Base-by-base conservation (phyloP, 495 filamentous ascomycete species). In the Podospora bellae-mahoneyi region DNA sequence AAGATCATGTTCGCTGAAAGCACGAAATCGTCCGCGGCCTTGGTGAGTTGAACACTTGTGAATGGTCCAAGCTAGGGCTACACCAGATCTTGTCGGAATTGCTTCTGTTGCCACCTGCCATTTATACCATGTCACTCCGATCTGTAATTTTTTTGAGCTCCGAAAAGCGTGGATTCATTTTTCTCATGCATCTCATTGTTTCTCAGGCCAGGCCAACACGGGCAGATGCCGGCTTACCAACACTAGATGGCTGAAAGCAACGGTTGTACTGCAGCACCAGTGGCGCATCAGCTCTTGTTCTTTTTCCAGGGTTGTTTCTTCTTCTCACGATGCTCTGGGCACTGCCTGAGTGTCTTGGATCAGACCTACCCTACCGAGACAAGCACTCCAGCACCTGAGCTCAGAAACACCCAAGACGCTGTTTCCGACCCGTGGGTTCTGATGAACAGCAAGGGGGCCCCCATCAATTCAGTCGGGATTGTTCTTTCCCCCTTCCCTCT, bases 251-350 rank as follows among this genome's bases (percentile, higher is more conserved):
- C 55, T 58, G 55, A 58, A 26, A 58, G 1, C 7, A 13, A 58
- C 55, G 55, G 55, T 58, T 20, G 55, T 58, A 58, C 55, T 19
- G 55, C 55, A 58, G 55, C 55, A 58, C 5, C 55, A 19, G 55
- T 58, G 55, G 55, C 55, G 55, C 55, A 4, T 58, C 55, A 58
- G 55, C 55, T 26, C 23, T 58, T 58, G n/a, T 58, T 58, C 23
- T 26, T 26, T 58, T 19, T n/a, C 15, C 23, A 23, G 4, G n/a
- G 55, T 4, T 58, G n/a, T 26, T 58, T 58, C 23, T 58, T 19
- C 55, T 26, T 58, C 55, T 58, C n/a, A 16, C 5, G 39, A 48
- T 48, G 39, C 39, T 48, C 7, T 16, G 9, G 2, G 1, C 9
- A 48, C 39, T 9, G 39, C 39, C 15, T 48, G 39, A 13, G 9